A percentile compares a stretch with the other conserved stretches of the same genome.
phyloP scores from a whole-genome alignment of 2,329 filamentous ascomycete species.

The Didymella keratinophila region DNA sequence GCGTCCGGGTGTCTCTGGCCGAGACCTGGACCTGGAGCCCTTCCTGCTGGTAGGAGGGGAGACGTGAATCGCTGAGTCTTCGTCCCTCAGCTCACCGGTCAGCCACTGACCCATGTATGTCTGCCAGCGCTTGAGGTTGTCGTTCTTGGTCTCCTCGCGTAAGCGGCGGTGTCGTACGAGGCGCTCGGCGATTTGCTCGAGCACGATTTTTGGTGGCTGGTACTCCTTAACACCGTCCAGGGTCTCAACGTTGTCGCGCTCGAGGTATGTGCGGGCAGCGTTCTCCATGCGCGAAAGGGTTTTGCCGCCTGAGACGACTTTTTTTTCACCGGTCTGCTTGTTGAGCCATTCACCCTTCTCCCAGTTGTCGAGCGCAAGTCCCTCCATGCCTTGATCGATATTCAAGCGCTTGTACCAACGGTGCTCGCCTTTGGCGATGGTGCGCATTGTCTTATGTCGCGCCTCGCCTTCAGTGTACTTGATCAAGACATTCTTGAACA shows the following conservation, averaged over 20 bases:
- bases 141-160: constrained; percentile 50
- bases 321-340: constrained; percentile 37
- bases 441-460: constrained; percentile 57
- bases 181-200: constrained; percentile 58
- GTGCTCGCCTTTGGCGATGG: constrained; percentile 57
- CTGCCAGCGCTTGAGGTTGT: constrained; percentile 47
- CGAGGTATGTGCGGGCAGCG: constrained; percentile 52
- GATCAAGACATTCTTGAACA: constrained; percentile 60
- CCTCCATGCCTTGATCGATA: constrained; percentile 55
- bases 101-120: constrained; percentile 51
- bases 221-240: constrained; percentile 53
- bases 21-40: constrained; percentile 9
- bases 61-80: constrained; percentile 30
- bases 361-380: constrained; percentile 59
- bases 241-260: constrained; percentile 44
- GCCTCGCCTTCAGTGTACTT: constrained; percentile 62
- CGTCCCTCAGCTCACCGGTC: constrained; percentile 42
- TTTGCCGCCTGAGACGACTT: constrained; percentile 52
- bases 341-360: constrained; percentile 53
- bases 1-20: constrained; percentile 6
- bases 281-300: constrained; percentile 56
- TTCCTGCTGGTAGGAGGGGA: constrained; percentile 3
- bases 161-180: constrained; percentile 56
- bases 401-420: constrained; percentile 62
- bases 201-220: constrained; percentile 54